Conservation (phyloP, 805 yeast species). For the Nakazawaea populi region DNA sequence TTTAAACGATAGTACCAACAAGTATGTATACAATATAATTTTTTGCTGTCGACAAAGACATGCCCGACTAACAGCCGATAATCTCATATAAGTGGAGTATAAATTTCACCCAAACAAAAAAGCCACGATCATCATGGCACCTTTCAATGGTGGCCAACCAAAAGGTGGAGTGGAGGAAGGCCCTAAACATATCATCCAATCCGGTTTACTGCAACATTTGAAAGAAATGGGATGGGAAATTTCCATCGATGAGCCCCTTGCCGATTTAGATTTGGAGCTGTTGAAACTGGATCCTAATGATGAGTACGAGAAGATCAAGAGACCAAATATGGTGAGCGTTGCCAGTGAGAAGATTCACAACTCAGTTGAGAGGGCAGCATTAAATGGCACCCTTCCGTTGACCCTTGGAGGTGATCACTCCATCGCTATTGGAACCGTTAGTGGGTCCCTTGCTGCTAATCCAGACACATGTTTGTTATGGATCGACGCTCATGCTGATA, state of each 20-base stretch:
- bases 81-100: constrained; percentile 27
- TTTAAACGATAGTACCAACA: no score
- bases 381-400: constrained; percentile 54
- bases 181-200: constrained; percentile 71
- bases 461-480: constrained; percentile 90
- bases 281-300: constrained; percentile 41
- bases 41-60: not conserved
- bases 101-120: constrained; percentile 49
- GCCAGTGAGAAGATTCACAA: constrained; percentile 61
- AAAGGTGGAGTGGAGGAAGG: constrained; percentile 92
- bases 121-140: constrained; percentile 77
- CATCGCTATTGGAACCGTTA: constrained; percentile 87
- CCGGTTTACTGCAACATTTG: constrained; percentile 63
- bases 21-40: no score
- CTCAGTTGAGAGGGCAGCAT: constrained; percentile 47
- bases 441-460: constrained; percentile 70
- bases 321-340: constrained; percentile 71
- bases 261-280: constrained; percentile 37
- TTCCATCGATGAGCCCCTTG: constrained; percentile 46
- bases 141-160: constrained; percentile 95
- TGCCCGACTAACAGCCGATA: not conserved
- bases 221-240: constrained; percentile 70
- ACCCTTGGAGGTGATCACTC: constrained; percentile 97
- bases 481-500: constrained; percentile 98
- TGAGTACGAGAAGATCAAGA: constrained; percentile 52